A percentile compares a stretch with the other conserved stretches of the same genome.
Evolutionary conservation across 345 rosid species (phyloP).

Genomic region (Alliaria petiolata): DNA sequence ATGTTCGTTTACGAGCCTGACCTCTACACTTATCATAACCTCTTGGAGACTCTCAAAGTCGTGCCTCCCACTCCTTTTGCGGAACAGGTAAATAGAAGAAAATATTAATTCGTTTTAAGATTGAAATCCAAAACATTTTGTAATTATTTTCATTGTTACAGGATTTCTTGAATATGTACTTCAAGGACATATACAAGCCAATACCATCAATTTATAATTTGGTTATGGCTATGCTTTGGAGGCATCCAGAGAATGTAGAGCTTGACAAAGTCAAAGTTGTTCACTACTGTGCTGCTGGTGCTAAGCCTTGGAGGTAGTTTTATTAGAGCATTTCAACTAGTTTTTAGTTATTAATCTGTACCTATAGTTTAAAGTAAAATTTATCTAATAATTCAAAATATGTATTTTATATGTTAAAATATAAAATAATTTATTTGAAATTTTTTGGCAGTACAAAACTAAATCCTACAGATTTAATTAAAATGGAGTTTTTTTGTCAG

Average conservation of each 20-base stretch:
- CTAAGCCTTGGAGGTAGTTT: slow-evolving; percentile 51
- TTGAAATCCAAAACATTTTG: not conserved
- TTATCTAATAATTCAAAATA: no score
- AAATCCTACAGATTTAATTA: no score
- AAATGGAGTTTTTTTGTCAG: no score
- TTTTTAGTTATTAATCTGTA: no score
- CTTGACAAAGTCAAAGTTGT: slow-evolving; percentile 55
- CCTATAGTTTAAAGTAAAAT: no score
- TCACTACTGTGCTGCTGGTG: slow-evolving; percentile 77
- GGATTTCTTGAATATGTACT: slow-evolving; percentile 72
- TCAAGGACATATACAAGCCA: slow-evolving; percentile 56
- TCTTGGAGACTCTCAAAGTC: slow-evolving; percentile 42
- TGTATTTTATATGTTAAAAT: no score
- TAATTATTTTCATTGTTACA: not conserved
- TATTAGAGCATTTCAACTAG: not conserved
- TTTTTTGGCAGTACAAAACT: no score
- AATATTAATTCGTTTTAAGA: not conserved
- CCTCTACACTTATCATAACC: slow-evolving; percentile 36
- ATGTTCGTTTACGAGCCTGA: slow-evolving; percentile 68
- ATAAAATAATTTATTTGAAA: no score
- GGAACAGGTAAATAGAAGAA: slow-evolving; percentile 50
- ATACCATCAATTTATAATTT: slow-evolving; percentile 55
- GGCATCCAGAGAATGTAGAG: slow-evolving; percentile 69
- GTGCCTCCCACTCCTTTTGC: slow-evolving; percentile 63
- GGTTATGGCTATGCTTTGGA: slow-evolving; percentile 76